Conservation (phyloP, 306 rosid species). For the Quercus glauca region DNA sequence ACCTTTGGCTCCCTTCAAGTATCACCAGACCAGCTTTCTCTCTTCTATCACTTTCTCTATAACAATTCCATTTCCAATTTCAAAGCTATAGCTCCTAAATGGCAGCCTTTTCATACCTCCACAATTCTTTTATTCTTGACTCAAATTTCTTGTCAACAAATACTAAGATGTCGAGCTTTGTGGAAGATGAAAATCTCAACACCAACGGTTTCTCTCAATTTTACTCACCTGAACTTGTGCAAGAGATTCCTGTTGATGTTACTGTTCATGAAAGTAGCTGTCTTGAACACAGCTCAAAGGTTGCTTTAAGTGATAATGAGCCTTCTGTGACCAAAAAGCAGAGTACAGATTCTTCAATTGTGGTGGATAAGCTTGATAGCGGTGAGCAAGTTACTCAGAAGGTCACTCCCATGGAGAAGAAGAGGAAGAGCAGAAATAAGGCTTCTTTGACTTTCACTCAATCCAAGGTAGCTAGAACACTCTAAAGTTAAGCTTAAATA, state of each 20-base stretch:
- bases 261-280: slow-evolving; percentile 39
- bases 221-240: slow-evolving; percentile 17
- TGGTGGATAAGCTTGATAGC: slow-evolving; percentile 62
- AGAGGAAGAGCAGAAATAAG: slow-evolving; percentile 35
- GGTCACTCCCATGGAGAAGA: slow-evolving; percentile 38
- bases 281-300: slow-evolving; percentile 44
- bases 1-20: slow-evolving; percentile 19
- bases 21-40: not conserved
- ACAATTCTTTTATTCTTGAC: slow-evolving; percentile 53
- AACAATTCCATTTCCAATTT: slow-evolving; percentile 12
- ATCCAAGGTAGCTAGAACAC: slow-evolving; percentile 39
- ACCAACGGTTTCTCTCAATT: slow-evolving; percentile 6
- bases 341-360: slow-evolving; percentile 58
- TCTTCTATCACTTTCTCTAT: slow-evolving; percentile 42
- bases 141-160: slow-evolving; percentile 37
- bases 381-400: slow-evolving; percentile 72
- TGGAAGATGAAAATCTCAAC: slow-evolving; percentile 16
- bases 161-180: slow-evolving; percentile 20
- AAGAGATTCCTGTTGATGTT: slow-evolving; percentile 14
- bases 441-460: slow-evolving; percentile 33
- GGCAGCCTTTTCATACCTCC: slow-evolving; percentile 70
- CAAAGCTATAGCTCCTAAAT: slow-evolving; percentile 31
- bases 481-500: not conserved
- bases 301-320: slow-evolving; percentile 42
- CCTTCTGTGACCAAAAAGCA: slow-evolving; percentile 46